phyloP scores from a whole-genome alignment of 441 rosid species.

The Aquilaria agallochum region DNA sequence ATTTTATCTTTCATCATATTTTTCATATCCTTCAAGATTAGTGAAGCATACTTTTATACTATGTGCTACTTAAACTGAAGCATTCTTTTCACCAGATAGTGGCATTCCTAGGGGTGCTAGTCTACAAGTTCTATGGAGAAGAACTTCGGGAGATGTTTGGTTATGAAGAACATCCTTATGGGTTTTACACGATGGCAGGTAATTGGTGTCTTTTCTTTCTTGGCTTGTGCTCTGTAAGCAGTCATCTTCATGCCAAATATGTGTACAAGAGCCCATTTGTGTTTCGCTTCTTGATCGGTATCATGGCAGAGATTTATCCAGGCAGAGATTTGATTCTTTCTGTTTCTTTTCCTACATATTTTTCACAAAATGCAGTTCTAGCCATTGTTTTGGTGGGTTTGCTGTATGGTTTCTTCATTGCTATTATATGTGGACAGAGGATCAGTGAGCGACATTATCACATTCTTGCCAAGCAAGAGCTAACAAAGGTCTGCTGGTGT shows the following conservation, averaged over 20 bases:
- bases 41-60: no score
- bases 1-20: no score
- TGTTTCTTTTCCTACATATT: neutral
- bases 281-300: no score
- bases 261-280: neutral
- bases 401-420: conserved; percentile 97
- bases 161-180: conserved; percentile 98
- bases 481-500: conserved; percentile 69
- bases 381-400: conserved; percentile 97
- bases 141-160: conserved; percentile 99
- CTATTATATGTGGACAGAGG: conserved; percentile 98
- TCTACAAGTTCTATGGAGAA: conserved; percentile 94
- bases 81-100: conserved; percentile 62
- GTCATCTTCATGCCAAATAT: neutral
- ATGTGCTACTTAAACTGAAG: neutral
- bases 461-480: conserved; percentile 97
- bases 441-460: conserved; percentile 97
- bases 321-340: neutral
- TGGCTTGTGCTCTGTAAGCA: neutral
- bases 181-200: conserved; percentile 98
- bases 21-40: no score
- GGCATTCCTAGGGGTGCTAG: conserved; percentile 89
- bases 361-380: conserved; percentile 51
- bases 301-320: no score
- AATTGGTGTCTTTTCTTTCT: conserved; percentile 15